These are phyloP conservation scores for Acacia concinna DNA, from an alignment of 331 rosid genomes.

Conservation along the genomic window DNA sequence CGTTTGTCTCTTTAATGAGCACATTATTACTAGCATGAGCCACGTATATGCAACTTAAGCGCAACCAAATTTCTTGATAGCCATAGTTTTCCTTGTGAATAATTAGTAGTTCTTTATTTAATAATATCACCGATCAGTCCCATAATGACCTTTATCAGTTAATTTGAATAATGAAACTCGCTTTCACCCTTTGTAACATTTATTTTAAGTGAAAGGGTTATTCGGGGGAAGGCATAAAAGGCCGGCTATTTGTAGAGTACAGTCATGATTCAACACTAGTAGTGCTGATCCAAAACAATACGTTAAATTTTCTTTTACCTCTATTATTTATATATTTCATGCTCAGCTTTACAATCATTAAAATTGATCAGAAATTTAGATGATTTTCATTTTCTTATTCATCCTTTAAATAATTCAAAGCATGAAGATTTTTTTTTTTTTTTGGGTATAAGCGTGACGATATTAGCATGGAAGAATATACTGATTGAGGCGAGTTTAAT, in stretches of 20 bases:
- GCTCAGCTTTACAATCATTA: too few species aligned
- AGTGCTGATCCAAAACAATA: neutral
- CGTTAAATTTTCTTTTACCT: neutral
- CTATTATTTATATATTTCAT: neutral
- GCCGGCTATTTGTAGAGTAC: neutral
- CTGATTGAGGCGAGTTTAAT: too few species aligned
- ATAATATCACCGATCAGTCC: neutral
- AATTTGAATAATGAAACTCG: neutral
- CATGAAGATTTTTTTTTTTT: too few species aligned
- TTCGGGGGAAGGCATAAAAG: neutral
- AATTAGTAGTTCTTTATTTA: neutral
- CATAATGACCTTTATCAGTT: neutral
- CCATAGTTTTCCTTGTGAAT: neutral
- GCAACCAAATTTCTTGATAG: too few species aligned
- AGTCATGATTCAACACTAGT: neutral
- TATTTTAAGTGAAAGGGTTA: neutral
- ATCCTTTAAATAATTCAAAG: too few species aligned
- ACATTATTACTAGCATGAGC: too few species aligned
- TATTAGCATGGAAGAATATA: neutral
- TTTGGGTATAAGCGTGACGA: too few species aligned
- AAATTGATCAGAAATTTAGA: neutral
- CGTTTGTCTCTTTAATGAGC: neutral
- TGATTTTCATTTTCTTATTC: too few species aligned
- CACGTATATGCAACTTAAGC: too few species aligned
- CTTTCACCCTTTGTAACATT: conserved; percentile 16